Percentiles rank a stretch among this genome's conserved stretches.
These are phyloP conservation scores for Entelexis paramagnoliae DNA, from an alignment of 1,139 yeast species.

Conservation along the genomic window DNA sequence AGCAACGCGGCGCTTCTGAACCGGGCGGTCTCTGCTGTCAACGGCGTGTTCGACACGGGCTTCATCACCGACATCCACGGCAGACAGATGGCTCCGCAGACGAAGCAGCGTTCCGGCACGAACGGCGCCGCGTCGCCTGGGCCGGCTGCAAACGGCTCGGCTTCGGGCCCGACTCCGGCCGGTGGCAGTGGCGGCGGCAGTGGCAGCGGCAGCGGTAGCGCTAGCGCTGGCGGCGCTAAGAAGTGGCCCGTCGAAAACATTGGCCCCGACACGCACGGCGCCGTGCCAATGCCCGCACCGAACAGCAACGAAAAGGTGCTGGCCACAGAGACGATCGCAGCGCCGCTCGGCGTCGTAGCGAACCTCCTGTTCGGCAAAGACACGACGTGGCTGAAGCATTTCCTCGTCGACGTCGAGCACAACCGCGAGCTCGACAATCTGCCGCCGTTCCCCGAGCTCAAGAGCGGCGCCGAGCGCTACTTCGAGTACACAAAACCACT, in stretches of 20 bases:
- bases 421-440: conserved; percentile 58
- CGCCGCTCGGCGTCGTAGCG: conserved; percentile 75
- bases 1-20: background rate
- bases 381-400: conserved; percentile 43
- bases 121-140: too few relatives aligned
- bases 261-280: conserved; percentile 41
- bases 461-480: conserved; percentile 39
- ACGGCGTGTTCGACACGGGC: background rate
- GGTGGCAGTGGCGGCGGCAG: too few relatives aligned
- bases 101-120: background rate
- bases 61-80: background rate
- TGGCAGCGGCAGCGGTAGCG: too few relatives aligned
- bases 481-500: conserved; percentile 74
- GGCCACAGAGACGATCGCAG: conserved; percentile 49
- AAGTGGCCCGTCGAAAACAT: conserved; percentile 32
- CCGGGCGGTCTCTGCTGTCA: conserved; percentile 1
- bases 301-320: conserved; percentile 51
- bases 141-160: background rate
- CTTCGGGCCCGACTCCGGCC: too few relatives aligned
- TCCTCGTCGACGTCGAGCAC: conserved; percentile 54
- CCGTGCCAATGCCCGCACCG: conserved; percentile 42
- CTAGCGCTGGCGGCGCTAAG: conserved; percentile 3
- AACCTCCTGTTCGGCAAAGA: conserved; percentile 66
- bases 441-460: conserved; percentile 38
- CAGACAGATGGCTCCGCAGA: background rate